Percentiles rank a stretch among this genome's conserved stretches.
Evolutionary conservation across 2,329 filamentous ascomycete species (phyloP).

Genomic region (Proliferodiscus dingleyae): DNA sequence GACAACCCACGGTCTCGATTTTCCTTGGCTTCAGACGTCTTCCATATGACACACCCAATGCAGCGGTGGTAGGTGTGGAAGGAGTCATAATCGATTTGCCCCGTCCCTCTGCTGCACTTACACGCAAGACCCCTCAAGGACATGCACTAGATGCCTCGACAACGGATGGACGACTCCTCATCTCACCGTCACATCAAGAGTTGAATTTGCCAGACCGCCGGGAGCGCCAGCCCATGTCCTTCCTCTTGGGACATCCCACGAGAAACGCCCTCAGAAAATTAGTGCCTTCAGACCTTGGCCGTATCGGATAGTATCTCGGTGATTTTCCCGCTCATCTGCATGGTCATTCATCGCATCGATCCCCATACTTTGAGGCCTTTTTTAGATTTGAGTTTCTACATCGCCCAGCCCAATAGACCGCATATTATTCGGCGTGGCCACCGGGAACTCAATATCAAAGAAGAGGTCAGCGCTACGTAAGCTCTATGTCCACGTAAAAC

Average conservation of each 20-base stretch:
- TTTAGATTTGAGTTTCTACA: conserved; percentile 2
- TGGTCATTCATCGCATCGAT: conserved; percentile 1
- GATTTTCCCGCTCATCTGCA: conserved; percentile 12
- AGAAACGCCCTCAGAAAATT: background rate
- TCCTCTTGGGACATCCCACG: background rate
- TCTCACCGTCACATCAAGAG: background rate
- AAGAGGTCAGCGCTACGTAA: conserved; percentile 2
- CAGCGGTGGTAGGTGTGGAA: conserved; percentile 1
- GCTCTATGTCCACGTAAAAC: conserved; percentile 1
- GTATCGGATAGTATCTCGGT: conserved; percentile 10
- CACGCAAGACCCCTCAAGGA: background rate
- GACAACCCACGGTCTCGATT: background rate
- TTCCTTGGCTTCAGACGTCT: background rate
- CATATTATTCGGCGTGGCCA: background rate
- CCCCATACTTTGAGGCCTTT: background rate
- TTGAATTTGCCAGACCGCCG: conserved; percentile 8
- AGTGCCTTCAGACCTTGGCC: conserved; percentile 5
- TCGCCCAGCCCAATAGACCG: background rate
- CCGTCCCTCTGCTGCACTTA: conserved; percentile 5
- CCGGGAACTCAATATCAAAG: background rate
- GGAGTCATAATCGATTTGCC: conserved; percentile 6
- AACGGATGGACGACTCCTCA: background rate
- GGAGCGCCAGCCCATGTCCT: conserved; percentile 1
- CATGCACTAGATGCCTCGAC: background rate
- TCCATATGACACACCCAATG: conserved; percentile 4